phyloP scores from a whole-genome alignment of 768 basidiomycete genomes.

The Leccinum barrowsii region DNA sequence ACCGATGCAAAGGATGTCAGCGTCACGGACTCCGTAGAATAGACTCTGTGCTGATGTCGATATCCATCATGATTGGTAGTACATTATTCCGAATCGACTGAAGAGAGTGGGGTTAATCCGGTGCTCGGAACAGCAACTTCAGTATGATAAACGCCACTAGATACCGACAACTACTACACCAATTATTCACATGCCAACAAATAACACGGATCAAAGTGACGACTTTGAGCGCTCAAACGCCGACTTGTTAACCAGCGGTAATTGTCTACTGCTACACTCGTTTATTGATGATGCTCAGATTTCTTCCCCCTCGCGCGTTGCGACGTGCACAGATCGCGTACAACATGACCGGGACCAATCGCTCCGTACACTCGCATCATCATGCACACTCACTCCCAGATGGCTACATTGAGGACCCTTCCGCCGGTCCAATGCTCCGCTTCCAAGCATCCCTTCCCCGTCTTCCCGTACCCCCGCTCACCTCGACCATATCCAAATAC shows the following conservation, averaged over 20 bases:
- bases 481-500: conserved; percentile 84
- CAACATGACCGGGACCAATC: background rate
- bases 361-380: background rate
- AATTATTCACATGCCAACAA: background rate
- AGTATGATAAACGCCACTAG: too few relatives aligned
- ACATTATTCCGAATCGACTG: too few relatives aligned
- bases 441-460: conserved; percentile 55
- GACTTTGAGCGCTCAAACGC: background rate
- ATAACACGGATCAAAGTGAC: background rate
- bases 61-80: too few relatives aligned
- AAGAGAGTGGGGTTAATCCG: too few relatives aligned
- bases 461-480: conserved; percentile 81
- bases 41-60: too few relatives aligned
- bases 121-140: too few relatives aligned
- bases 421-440: conserved; percentile 66
- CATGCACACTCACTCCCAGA: conserved; percentile 32
- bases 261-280: background rate
- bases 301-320: background rate
- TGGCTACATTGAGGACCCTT: conserved; percentile 51
- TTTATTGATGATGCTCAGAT: background rate
- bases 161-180: too few relatives aligned
- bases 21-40: too few relatives aligned
- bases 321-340: background rate
- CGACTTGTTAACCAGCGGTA: background rate
- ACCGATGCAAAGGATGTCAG: too few relatives aligned